Evolutionary conservation across 495 filamentous ascomycete species (phyloP).

Genomic region (Neurospora discreta): DNA sequence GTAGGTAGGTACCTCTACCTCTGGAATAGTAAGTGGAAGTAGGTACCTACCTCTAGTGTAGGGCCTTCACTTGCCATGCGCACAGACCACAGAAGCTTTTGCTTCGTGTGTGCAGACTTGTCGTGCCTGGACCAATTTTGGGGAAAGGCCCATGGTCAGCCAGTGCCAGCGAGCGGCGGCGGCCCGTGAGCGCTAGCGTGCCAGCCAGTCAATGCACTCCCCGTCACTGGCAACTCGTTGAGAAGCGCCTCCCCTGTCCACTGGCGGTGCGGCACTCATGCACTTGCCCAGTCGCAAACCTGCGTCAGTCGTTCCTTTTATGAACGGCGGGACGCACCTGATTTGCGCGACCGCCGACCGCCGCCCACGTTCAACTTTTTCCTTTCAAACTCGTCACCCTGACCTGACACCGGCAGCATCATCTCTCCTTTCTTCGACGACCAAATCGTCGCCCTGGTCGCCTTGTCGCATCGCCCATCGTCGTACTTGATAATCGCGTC

Average conservation of each 20-base stretch:
- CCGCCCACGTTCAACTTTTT: constrained; percentile 15
- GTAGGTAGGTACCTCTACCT: neutral
- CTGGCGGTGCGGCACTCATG: neutral
- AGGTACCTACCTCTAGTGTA: too few species aligned
- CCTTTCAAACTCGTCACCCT: constrained; percentile 13
- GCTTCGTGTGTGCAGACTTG: neutral
- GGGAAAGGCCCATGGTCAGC: neutral
- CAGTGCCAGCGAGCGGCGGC: neutral
- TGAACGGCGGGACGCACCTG: constrained; percentile 31
- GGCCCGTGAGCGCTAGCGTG: neutral
- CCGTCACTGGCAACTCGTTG: neutral
- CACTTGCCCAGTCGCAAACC: neutral
- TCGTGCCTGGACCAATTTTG: neutral
- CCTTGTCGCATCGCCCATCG: neutral
- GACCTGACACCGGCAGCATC: neutral
- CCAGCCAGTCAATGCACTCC: neutral
- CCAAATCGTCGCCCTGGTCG: neutral
- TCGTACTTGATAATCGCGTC: neutral
- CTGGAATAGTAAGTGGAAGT: too few species aligned
- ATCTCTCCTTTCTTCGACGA: neutral
- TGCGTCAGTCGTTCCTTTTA: neutral
- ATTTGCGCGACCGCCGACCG: constrained; percentile 11
- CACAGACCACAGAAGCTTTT: neutral
- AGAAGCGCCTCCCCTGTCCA: neutral
- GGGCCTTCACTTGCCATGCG: neutral